Evolutionary conservation across 2,329 filamentous ascomycete species (phyloP).

Genomic region (Exophiala bonariae): DNA sequence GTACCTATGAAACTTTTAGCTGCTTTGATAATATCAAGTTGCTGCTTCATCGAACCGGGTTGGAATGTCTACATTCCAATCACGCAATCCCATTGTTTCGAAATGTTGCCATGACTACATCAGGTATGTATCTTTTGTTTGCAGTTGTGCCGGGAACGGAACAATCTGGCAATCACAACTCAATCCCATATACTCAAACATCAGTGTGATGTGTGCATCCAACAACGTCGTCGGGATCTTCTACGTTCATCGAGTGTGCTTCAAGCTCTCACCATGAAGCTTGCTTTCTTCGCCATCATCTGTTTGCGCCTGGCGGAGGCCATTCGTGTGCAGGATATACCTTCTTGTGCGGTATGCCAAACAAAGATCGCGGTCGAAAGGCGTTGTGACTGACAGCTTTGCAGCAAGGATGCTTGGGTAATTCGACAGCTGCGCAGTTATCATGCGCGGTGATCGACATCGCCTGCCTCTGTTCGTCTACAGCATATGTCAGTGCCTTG

Average conservation of each 20-base stretch:
- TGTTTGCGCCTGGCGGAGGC: slow-evolving; percentile 14
- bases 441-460: slow-evolving; percentile 28
- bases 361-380: background rate
- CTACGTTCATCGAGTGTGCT: too few relatives aligned
- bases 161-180: background rate
- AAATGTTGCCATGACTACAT: slow-evolving; percentile 15
- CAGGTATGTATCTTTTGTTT: slow-evolving; percentile 25
- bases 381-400: slow-evolving; percentile 6
- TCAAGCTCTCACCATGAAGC: slow-evolving; percentile 6
- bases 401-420: slow-evolving; percentile 28
- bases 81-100: slow-evolving; percentile 14
- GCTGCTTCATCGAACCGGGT: too few relatives aligned
- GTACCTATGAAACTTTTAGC: too few relatives aligned
- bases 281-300: slow-evolving; percentile 4
- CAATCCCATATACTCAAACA: background rate
- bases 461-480: slow-evolving; percentile 26
- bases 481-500: slow-evolving; percentile 26
- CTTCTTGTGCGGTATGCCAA: slow-evolving; percentile 24
- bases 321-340: slow-evolving; percentile 23
- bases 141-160: slow-evolving; percentile 12
- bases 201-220: background rate
- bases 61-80: too few relatives aligned
- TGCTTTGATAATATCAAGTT: too few relatives aligned
- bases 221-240: too few relatives aligned
- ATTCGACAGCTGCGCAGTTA: slow-evolving; percentile 25